Conservation (phyloP, 768 basidiomycete species). For the Tylopilus subfusipes region DNA sequence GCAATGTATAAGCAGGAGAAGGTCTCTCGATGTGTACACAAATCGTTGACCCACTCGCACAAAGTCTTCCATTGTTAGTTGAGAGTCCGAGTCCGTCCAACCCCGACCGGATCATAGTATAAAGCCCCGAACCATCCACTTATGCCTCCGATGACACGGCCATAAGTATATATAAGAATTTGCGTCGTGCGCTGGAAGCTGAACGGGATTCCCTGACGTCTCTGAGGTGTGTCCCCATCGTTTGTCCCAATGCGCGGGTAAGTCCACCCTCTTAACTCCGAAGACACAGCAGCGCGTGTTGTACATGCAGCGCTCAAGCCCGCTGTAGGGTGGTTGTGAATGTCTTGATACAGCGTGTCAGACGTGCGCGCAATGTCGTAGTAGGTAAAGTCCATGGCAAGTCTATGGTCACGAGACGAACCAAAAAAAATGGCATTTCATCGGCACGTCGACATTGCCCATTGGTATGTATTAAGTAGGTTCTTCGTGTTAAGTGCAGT, state of each 20-base stretch:
- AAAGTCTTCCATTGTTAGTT: neutral
- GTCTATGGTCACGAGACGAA: neutral
- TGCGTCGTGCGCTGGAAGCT: neutral
- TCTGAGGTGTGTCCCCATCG: neutral
- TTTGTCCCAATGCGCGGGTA: neutral
- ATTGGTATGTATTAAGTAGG: neutral
- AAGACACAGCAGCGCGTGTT: neutral
- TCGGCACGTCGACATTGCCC: neutral
- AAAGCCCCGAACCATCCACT: constrained; percentile 13
- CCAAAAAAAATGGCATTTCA: neutral
- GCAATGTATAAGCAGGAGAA: neutral
- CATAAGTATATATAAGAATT: constrained; percentile 18
- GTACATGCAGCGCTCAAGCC: neutral
- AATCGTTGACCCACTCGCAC: constrained; percentile 17
- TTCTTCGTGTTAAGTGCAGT: neutral
- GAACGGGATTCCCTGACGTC: neutral
- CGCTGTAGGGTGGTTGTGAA: neutral
- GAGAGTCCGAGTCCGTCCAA: neutral
- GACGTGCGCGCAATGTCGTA: neutral
- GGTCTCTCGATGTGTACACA: neutral
- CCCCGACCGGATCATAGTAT: constrained; percentile 13
- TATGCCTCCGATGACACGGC: constrained; percentile 9
- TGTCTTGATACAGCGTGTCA: neutral
- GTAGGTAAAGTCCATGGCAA: neutral
- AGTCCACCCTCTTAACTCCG: neutral